A percentile compares a stretch with the other conserved stretches of the same genome.
phyloP scores from a whole-genome alignment of 139 green algal genomes.

The Chlorella sp. region DNA sequence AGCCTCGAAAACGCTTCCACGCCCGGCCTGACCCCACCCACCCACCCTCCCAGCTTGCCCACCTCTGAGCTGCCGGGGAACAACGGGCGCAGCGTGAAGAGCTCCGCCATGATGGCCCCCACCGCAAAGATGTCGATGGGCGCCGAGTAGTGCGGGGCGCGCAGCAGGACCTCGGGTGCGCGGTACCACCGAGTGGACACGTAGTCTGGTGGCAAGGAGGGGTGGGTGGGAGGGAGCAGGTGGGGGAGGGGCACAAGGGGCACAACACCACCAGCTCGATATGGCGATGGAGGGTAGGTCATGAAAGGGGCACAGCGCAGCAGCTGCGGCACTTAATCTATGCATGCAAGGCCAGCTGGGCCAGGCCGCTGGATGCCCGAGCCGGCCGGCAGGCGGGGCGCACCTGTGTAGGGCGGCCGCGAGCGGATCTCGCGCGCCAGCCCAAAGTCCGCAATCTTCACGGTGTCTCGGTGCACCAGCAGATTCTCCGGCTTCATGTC shows the following conservation, averaged over 20 bases:
- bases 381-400: neutral
- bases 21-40: neutral
- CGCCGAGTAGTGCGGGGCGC: conserved; percentile 82
- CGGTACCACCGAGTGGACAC: conserved; percentile 91
- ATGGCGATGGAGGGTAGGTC: neutral
- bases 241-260: neutral
- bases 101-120: conserved; percentile 95
- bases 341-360: neutral
- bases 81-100: conserved; percentile 93
- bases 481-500: conserved; percentile 99
- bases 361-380: neutral
- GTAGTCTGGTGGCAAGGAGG: conserved; percentile 71
- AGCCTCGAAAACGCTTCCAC: neutral
- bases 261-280: neutral
- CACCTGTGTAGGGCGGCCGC: conserved; percentile 84
- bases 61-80: conserved; percentile 82
- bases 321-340: neutral
- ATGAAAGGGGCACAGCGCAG: neutral
- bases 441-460: conserved; percentile 98
- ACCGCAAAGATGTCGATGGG: conserved; percentile 96
- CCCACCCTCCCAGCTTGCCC: neutral
- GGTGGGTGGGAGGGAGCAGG: neutral
- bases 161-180: conserved; percentile 89
- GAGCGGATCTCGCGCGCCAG: conserved; percentile 88
- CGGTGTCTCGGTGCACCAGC: conserved; percentile 78